phyloP scores from a whole-genome alignment of 2,329 filamentous ascomycete species.

The Cladosporium sp. region DNA sequence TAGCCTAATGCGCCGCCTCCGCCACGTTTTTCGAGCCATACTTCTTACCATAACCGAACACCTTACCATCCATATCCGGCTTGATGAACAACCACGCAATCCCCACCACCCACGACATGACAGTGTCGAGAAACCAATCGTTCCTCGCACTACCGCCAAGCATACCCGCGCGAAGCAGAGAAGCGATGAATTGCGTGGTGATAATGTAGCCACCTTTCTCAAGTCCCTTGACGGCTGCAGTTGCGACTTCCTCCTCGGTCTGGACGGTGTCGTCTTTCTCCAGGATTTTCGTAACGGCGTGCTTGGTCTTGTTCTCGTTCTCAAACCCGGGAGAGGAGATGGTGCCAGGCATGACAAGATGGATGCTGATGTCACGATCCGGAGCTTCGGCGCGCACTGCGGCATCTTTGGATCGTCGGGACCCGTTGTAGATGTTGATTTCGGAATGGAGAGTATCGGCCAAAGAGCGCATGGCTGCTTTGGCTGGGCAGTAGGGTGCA shows the following conservation, averaged over 20 bases:
- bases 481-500: conserved; percentile 74
- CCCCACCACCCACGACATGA: conserved; percentile 51
- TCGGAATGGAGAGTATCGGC: conserved; percentile 83
- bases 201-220: conserved; percentile 79
- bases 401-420: conserved; percentile 34
- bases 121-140: conserved; percentile 49
- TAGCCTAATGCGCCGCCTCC: background rate
- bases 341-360: conserved; percentile 78
- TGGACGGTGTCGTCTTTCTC: conserved; percentile 81
- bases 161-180: conserved; percentile 62
- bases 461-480: conserved; percentile 78
- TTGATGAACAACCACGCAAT: conserved; percentile 54
- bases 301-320: conserved; percentile 74
- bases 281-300: conserved; percentile 70
- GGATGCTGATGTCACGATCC: conserved; percentile 68
- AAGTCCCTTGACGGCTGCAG: conserved; percentile 64
- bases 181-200: conserved; percentile 68
- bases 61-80: conserved; percentile 54
- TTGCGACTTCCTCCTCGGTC: conserved; percentile 73
- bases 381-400: conserved; percentile 30
- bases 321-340: conserved; percentile 74
- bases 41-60: conserved; percentile 55
- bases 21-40: conserved; percentile 7
- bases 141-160: conserved; percentile 53
- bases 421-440: conserved; percentile 75